Evolutionary conservation across 2,329 filamentous ascomycete species (phyloP).

Genomic region (Clonostachys solani): DNA sequence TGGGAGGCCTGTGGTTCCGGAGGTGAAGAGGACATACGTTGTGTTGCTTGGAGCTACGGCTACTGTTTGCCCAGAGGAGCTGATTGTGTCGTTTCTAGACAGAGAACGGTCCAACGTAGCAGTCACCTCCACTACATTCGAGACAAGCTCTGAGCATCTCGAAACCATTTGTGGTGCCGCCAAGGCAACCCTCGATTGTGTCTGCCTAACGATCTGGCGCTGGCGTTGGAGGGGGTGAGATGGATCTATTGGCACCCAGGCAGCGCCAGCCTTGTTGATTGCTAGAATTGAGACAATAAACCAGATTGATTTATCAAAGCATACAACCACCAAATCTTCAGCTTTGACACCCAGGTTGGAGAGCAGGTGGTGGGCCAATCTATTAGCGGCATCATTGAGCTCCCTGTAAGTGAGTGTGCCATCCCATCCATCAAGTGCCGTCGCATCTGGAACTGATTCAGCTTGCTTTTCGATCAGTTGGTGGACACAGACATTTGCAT

Average conservation of each 20-base stretch:
- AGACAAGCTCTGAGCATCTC: not conserved
- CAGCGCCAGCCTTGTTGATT: conserved; percentile 13
- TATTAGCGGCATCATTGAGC: not conserved
- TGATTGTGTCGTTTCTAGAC: not conserved
- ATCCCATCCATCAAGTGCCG: not conserved
- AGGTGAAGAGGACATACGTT: conserved; percentile 15
- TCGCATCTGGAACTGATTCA: conserved; percentile 9
- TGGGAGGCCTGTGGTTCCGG: conserved; percentile 13
- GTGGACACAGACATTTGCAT: conserved; percentile 4
- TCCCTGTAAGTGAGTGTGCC: not conserved
- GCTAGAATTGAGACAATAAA: conserved; percentile 9
- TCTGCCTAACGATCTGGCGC: not conserved
- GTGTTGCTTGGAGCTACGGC: conserved; percentile 1
- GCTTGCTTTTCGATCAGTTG: conserved; percentile 2
- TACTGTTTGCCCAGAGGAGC: not conserved
- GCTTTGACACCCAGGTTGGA: conserved; percentile 9
- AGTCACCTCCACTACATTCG: not conserved
- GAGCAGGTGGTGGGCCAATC: not conserved
- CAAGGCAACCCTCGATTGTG: not conserved
- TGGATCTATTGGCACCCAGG: conserved; percentile 12
- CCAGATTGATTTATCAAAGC: conserved; percentile 10
- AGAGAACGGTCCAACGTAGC: not conserved
- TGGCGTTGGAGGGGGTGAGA: not conserved
- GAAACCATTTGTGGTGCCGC: not conserved
- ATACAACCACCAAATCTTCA: conserved; percentile 6